Evolutionary conservation across 2,329 filamentous ascomycete species (phyloP).

Genomic region (Pseudogymnoascus verrucosus): DNA sequence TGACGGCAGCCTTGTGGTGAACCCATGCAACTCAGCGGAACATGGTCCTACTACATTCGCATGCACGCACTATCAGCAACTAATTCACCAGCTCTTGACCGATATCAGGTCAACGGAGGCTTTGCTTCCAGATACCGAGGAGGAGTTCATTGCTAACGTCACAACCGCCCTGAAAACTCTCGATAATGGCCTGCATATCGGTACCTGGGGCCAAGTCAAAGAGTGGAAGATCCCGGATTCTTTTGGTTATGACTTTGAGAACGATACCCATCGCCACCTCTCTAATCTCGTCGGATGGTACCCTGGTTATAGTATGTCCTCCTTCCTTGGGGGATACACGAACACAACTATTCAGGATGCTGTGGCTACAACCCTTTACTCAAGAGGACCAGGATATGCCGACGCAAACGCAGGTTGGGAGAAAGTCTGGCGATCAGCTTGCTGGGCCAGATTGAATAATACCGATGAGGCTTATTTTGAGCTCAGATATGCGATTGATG

Average conservation of each 20-base stretch:
- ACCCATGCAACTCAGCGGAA: conserved; percentile 52
- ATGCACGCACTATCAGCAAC: conserved; percentile 46
- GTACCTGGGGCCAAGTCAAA: conserved; percentile 36
- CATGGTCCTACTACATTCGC: conserved; percentile 46
- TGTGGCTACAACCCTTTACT: conserved; percentile 37
- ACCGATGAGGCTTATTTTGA: conserved; percentile 41
- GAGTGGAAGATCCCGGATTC: conserved; percentile 40
- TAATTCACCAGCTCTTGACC: conserved; percentile 31
- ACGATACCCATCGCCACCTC: conserved; percentile 44
- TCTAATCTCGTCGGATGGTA: conserved; percentile 50
- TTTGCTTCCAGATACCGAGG: conserved; percentile 21
- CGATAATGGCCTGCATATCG: conserved; percentile 43
- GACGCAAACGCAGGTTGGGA: conserved; percentile 50
- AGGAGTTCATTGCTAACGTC: conserved; percentile 30
- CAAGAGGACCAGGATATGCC: conserved; percentile 39
- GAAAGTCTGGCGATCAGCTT: conserved; percentile 49
- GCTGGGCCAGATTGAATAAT: conserved; percentile 47
- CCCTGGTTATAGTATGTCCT: conserved; percentile 43
- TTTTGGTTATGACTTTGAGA: conserved; percentile 30
- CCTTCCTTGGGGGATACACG: conserved; percentile 34
- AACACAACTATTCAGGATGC: conserved; percentile 37
- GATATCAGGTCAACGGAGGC: conserved; percentile 4
- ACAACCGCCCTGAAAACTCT: conserved; percentile 36
- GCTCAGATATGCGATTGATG: conserved; percentile 39
- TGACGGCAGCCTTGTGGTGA: conserved; percentile 46